A percentile compares a stretch with the other conserved stretches of the same genome.
Conservation (phyloP, 1,139 yeast species). For the Tardiomyces depauwii region DNA sequence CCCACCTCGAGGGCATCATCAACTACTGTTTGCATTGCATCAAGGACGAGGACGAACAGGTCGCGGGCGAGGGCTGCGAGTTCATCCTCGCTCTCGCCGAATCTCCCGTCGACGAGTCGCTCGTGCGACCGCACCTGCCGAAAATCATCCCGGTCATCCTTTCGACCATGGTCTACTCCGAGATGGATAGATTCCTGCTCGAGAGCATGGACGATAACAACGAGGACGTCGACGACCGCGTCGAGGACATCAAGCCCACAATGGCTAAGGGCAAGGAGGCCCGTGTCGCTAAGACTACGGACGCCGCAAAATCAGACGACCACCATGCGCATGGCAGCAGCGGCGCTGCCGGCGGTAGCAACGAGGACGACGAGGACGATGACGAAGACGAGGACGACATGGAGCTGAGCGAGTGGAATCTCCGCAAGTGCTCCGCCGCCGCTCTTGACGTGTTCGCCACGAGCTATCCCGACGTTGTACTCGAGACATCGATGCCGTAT, state of each 20-base stretch:
- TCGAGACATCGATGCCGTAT: constrained; percentile 60
- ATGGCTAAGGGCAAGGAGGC: constrained; percentile 20
- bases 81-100: constrained; percentile 72
- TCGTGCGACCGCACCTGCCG: constrained; percentile 39
- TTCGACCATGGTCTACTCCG: constrained; percentile 79
- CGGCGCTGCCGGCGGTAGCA: constrained; percentile 18
- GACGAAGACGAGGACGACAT: constrained; percentile 57
- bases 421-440: constrained; percentile 91
- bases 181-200: constrained; percentile 62
- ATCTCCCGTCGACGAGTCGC: constrained; percentile 31
- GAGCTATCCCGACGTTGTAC: constrained; percentile 54
- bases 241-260: constrained; percentile 74
- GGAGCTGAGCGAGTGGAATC: constrained; percentile 70
- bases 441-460: constrained; percentile 75
- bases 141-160: constrained; percentile 64
- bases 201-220: constrained; percentile 50
- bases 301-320: constrained; percentile 5
- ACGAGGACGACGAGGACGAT: constrained; percentile 42
- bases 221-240: constrained; percentile 70
- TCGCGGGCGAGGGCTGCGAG: constrained; percentile 89
- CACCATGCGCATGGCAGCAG: constrained; percentile 8
- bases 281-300: constrained; percentile 6
- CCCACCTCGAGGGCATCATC: constrained; percentile 77
- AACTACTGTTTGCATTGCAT: constrained; percentile 76
- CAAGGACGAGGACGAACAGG: constrained; percentile 55